Evolutionary conservation across 169 alveolate genomes (phyloP), one percentile per base, ranked within the genome.

Genomic region (Plasmodium cynomolgi): DNA sequence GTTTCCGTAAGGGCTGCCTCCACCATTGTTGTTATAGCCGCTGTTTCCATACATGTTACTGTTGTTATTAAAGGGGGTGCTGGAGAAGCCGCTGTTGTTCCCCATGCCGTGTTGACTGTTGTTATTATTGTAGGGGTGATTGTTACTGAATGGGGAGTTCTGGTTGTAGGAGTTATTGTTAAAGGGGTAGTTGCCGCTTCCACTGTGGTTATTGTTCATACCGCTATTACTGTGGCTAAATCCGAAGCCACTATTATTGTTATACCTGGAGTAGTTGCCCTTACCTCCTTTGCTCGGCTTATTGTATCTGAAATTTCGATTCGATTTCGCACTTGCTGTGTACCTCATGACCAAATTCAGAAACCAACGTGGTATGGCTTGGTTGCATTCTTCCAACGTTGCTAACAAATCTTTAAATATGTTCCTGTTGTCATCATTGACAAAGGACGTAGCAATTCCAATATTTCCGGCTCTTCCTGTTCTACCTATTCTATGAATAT

Each of bases 401-500:
- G 97, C 96, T 33, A 97, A 96, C 72, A 98, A 88, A 80, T 98
- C 99, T 54, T 97, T 96, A 58, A 98, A 93, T n/a, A 98, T 97
- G 20, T 98, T 97, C 80, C 97, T 95, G 94, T 97, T 97, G 80
- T 94, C 93, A 85, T 98, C 99, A 92, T 97, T 97, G 47, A 99
- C 98, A 81, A 99, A 97, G 26, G 99, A 97, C 0, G 99, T 98
- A 33, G 99, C 99, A 88, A 96, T 97, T 75, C 99, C 99, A 26
- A 97, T 96, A 85, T 98, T 98, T n/a, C 99, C 99, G 17, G 99
- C 99, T 82, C 99, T 96, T 9, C 99, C 99, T 13, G 99, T 99
- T 94, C 99, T 97, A 37, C 99, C 99, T 68, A 99, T 99, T 82
- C 98, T 91, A 96, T 98, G 99, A 44, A 99, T 98, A 95, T 99